phyloP scores from a whole-genome alignment of 768 basidiomycete species.

The Boletus rubroflammeus region DNA sequence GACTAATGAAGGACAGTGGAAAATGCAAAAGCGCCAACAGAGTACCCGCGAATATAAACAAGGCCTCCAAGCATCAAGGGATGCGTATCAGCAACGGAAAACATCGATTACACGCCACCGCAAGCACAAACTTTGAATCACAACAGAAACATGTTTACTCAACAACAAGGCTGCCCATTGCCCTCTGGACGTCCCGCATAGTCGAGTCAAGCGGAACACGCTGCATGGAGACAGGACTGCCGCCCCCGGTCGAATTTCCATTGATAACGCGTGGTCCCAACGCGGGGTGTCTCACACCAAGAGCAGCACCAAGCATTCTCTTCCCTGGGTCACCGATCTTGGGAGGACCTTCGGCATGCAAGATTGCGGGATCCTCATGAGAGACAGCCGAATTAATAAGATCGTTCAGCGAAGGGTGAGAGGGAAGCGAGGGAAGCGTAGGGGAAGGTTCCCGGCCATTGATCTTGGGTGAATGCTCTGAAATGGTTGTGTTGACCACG shows the following conservation, averaged over 20 bases:
- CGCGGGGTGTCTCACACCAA: conserved; percentile 79
- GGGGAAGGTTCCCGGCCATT: conserved; percentile 73
- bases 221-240: conserved; percentile 21
- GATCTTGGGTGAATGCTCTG: conserved; percentile 43
- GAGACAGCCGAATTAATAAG: conserved; percentile 72
- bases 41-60: conserved; percentile 18
- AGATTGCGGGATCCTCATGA: conserved; percentile 63
- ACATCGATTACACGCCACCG: conserved; percentile 22
- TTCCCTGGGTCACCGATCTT: conserved; percentile 87
- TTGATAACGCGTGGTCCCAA: conserved; percentile 57
- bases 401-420: conserved; percentile 81
- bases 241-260: conserved; percentile 37
- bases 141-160: conserved; percentile 45
- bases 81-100: conserved; percentile 18
- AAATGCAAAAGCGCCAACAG: conserved; percentile 10
- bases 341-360: conserved; percentile 54
- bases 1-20: conserved; percentile 29
- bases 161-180: conserved; percentile 72
- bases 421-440: conserved; percentile 74
- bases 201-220: conserved; percentile 48
- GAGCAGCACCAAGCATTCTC: conserved; percentile 82
- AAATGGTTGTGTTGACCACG: conserved; percentile 43
- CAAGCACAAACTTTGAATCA: conserved; percentile 13
- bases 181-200: conserved; percentile 68
- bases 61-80: conserved; percentile 6